phyloP scores from a whole-genome alignment of 2,329 filamentous ascomycete species.

The Xylariaceae sp. region DNA sequence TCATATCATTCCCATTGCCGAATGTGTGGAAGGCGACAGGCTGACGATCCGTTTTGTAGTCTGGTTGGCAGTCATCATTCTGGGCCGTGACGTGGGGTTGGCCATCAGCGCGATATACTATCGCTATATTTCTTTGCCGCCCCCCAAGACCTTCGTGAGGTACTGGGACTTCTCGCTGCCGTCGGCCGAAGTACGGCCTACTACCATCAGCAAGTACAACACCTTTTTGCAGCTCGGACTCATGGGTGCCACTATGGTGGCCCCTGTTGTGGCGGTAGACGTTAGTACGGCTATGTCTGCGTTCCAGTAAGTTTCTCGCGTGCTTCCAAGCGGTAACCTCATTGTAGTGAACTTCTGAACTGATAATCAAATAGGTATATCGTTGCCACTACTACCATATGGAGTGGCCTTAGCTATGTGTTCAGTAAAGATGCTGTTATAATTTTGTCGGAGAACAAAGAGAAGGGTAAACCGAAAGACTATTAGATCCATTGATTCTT shows the following conservation, averaged over 20 bases:
- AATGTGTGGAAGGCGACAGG: no score
- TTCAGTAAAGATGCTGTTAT: slow-evolving; percentile 89
- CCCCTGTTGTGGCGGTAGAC: slow-evolving; percentile 67
- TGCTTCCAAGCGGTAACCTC: background rate
- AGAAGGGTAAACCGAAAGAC: slow-evolving; percentile 14
- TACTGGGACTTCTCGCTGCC: slow-evolving; percentile 98
- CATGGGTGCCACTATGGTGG: slow-evolving; percentile 77
- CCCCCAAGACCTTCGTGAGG: slow-evolving; percentile 83
- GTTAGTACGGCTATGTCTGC: slow-evolving; percentile 51
- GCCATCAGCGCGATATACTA: slow-evolving; percentile 89
- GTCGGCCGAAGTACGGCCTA: slow-evolving; percentile 78
- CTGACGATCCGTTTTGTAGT: slow-evolving; percentile 41
- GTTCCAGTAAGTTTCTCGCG: slow-evolving; percentile 54
- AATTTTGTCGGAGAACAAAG: slow-evolving; percentile 55
- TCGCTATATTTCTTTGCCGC: slow-evolving; percentile 88
- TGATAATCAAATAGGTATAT: slow-evolving; percentile 56
- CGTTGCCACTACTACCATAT: slow-evolving; percentile 84
- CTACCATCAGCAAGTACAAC: slow-evolving; percentile 85
- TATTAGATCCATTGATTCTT: background rate
- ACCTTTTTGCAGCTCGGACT: slow-evolving; percentile 86
- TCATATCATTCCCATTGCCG: no score
- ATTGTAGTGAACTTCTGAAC: slow-evolving; percentile 28
- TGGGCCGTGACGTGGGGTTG: slow-evolving; percentile 81
- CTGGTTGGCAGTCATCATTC: slow-evolving; percentile 84
- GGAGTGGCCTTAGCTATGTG: slow-evolving; percentile 90